Base-by-base conservation (phyloP, 1,139 yeast genomes). In the Debaryomyces singareniensis region DNA sequence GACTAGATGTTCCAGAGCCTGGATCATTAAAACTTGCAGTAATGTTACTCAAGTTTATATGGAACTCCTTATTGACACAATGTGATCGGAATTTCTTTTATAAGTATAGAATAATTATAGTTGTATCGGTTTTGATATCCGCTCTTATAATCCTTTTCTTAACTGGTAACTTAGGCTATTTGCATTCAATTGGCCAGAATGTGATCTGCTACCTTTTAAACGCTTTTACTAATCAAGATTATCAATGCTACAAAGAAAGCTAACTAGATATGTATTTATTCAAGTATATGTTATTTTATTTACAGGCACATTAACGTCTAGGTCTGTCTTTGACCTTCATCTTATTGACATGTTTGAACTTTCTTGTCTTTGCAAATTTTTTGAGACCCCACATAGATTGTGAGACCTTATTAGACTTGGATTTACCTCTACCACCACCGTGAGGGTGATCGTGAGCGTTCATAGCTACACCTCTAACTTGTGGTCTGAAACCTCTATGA, bases 391-490 rank as follows among this genome's bases (percentile, higher is more conserved):
- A 91, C 61, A 94, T 93, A 36, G 96, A 84, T 68, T 83, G 87
- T 10, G 97, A 84, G 32, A 83, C 73, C 67, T 86, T 89, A 61
- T 89, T 89, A 41, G 95, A 85, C 77, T 93, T 91, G 36, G 95
- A 84, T 60, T 91, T 93, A 75, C 99, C 99, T 73, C 98, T 82
- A 65, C 99, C 99, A 81, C 99, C 99, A 71, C 99, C 99, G 51
- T 87, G 93, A 44, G 99, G 99, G 68, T 91, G 99, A 61, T 91
- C 97, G 53, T 79, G 77, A 38, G 94, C 93, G 62, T 91, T 91
- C 96, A 86, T 86, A 31, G 98, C 98, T 45, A 87, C 86, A 75
- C 99, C 99, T 70, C 99, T 83, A 24, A 87, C 96, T 32, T 82
- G 75, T 21, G 99, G 98, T 58, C 98, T 78, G 49, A 81, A 79